Percentiles rank a stretch among this genome's conserved stretches.
Evolutionary conservation across 2,329 filamentous ascomycete genomes (phyloP).

Genomic region (Aspergillus luchuensis): DNA sequence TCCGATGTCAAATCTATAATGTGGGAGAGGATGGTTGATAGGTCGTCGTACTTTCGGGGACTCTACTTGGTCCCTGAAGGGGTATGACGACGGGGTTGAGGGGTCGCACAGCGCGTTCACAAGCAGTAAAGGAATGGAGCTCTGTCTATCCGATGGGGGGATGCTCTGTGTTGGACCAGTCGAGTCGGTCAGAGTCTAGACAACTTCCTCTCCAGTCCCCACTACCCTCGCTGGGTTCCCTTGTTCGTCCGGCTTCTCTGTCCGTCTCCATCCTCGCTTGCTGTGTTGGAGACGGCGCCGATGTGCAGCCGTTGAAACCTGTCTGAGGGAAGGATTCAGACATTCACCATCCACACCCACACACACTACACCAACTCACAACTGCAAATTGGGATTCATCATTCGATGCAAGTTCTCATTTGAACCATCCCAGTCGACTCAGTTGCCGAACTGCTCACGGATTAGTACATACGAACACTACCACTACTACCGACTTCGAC

Average conservation of each 20-base stretch:
- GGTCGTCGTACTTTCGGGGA: conserved; percentile 20
- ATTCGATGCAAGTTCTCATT: background rate
- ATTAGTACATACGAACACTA: background rate
- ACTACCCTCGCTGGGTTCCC: conserved; percentile 3
- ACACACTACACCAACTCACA: background rate
- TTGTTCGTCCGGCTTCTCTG: conserved; percentile 1
- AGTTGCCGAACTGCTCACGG: background rate
- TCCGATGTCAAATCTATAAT: conserved; percentile 7
- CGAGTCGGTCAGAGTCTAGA: conserved; percentile 29
- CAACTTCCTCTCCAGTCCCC: conserved; percentile 6
- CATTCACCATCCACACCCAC: background rate
- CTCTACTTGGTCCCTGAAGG: conserved; percentile 1
- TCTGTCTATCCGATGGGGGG: conserved; percentile 12
- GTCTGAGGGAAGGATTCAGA: background rate
- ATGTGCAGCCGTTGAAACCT: conserved; percentile 15
- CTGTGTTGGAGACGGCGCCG: conserved; percentile 4
- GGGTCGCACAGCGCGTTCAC: conserved; percentile 10
- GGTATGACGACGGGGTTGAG: conserved; percentile 11
- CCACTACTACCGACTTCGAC: too few relatives aligned
- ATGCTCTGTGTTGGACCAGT: conserved; percentile 21
- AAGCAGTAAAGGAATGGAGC: conserved; percentile 3
- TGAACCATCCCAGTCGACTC: background rate
- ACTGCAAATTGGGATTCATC: background rate
- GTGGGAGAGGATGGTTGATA: conserved; percentile 18
- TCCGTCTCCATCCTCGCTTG: conserved; percentile 5